phyloP scores from a whole-genome alignment of 2,329 filamentous ascomycete species.

The Cryoendolithus antarcticus region DNA sequence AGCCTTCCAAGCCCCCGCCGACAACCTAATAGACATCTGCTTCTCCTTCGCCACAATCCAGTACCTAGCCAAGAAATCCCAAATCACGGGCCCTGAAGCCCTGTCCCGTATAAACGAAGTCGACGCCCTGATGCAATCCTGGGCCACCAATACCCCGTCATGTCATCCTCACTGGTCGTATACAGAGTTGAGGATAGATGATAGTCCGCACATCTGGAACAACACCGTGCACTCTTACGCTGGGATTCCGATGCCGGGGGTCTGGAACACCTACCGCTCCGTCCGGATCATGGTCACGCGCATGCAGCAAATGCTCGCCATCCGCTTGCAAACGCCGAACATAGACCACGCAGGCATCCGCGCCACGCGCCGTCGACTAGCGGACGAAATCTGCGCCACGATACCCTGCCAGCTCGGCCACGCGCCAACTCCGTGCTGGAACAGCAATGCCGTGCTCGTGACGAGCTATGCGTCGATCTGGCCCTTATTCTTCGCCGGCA shows the following conservation, averaged over 20 bases:
- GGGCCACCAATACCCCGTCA: constrained; percentile 13
- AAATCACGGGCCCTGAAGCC: constrained; percentile 13
- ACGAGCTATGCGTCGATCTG: constrained; percentile 20
- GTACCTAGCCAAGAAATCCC: constrained; percentile 8
- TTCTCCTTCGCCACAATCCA: constrained; percentile 16
- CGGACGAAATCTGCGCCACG: constrained; percentile 19
- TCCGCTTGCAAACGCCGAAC: constrained; percentile 8
- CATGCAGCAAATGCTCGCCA: constrained; percentile 16
- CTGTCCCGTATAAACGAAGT: constrained; percentile 11
- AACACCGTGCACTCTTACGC: constrained; percentile 16
- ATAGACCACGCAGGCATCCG: constrained; percentile 16
- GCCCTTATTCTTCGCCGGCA: constrained; percentile 23
- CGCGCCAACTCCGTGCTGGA: constrained; percentile 9
- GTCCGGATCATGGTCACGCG: constrained; percentile 20
- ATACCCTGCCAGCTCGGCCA: constrained; percentile 18
- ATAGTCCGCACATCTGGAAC: constrained; percentile 20
- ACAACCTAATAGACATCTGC: constrained; percentile 13
- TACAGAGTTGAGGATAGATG: constrained; percentile 15
- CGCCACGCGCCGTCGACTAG: constrained; percentile 16
- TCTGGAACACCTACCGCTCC: constrained; percentile 17
- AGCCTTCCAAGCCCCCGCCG: constrained; percentile 11
- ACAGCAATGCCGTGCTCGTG: constrained; percentile 15
- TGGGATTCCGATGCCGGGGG: constrained; percentile 9
- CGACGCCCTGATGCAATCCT: constrained; percentile 18
- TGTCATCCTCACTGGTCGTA: constrained; percentile 14